Evolutionary conservation across 495 filamentous ascomycete genomes (phyloP).

Genomic region (Filosporella fistucella): DNA sequence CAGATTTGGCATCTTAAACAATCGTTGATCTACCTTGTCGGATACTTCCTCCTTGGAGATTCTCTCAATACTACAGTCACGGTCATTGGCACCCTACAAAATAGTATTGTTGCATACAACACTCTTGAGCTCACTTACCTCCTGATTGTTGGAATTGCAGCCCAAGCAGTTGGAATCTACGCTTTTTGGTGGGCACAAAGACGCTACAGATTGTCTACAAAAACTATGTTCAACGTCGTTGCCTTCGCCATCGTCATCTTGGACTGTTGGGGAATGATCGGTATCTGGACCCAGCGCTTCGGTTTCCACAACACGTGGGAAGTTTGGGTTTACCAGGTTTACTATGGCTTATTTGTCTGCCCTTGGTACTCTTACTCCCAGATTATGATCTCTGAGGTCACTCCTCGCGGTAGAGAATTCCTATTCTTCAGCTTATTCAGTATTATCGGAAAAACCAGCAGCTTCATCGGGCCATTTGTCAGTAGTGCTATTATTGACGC

Average conservation of each 20-base stretch:
- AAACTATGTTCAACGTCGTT: constrained; percentile 51
- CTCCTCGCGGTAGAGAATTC: constrained; percentile 59
- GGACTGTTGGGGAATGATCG: constrained; percentile 64
- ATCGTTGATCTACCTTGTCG: constrained; percentile 57
- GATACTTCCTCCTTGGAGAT: constrained; percentile 63
- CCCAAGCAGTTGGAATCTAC: constrained; percentile 59
- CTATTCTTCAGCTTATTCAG: constrained; percentile 64
- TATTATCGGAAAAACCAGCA: constrained; percentile 60
- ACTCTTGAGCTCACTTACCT: constrained; percentile 57
- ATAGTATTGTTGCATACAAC: constrained; percentile 56
- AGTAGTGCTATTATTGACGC: constrained; percentile 65
- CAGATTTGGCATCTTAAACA: constrained; percentile 63
- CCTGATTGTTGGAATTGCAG: constrained; percentile 57
- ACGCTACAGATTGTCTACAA: neutral
- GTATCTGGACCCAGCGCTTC: constrained; percentile 57
- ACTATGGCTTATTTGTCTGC: constrained; percentile 61
- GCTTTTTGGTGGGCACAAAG: constrained; percentile 52
- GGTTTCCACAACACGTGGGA: constrained; percentile 62
- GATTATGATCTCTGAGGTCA: constrained; percentile 65
- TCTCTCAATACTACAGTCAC: constrained; percentile 65
- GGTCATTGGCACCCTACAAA: constrained; percentile 59
- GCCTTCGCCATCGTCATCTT: constrained; percentile 52
- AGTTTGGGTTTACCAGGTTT: constrained; percentile 59
- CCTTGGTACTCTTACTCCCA: constrained; percentile 67
- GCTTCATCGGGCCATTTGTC: constrained; percentile 61